These are phyloP conservation scores for Stachybotrys elegans DNA, from an alignment of 2,329 filamentous ascomycete genomes.

Conservation along the genomic window DNA sequence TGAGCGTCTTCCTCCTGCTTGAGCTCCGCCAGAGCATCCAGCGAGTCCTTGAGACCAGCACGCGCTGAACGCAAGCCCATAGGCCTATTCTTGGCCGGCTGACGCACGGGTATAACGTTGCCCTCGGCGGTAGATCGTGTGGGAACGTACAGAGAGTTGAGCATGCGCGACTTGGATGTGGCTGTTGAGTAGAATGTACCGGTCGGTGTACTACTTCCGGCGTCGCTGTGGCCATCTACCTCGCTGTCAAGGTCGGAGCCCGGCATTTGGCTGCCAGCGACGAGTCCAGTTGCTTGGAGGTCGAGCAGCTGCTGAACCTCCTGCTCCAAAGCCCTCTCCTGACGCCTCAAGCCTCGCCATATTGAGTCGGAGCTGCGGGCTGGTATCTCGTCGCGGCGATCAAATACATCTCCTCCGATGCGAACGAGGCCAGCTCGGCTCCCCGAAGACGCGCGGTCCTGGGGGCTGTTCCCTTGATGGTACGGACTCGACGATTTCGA, in stretches of 20 bases:
- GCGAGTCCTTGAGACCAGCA: constrained; percentile 57
- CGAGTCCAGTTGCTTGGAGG: constrained; percentile 40
- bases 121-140: constrained; percentile 33
- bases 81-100: constrained; percentile 44
- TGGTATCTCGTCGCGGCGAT: constrained; percentile 22
- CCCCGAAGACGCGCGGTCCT: constrained; percentile 13
- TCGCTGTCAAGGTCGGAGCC: constrained; percentile 11
- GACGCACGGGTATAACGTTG: constrained; percentile 55
- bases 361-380: constrained; percentile 33
- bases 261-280: constrained; percentile 28
- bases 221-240: constrained; percentile 29
- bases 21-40: constrained; percentile 58
- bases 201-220: constrained; percentile 36
- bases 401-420: constrained; percentile 38
- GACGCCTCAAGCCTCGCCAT: constrained; percentile 42
- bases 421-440: too few relatives aligned
- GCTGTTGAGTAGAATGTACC: constrained; percentile 33
- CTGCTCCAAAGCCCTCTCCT: constrained; percentile 38
- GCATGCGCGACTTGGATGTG: constrained; percentile 34
- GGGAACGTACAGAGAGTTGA: constrained; percentile 36
- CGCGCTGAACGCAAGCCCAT: constrained; percentile 58
- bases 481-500: constrained; percentile 7
- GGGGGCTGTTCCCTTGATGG: constrained; percentile 13
- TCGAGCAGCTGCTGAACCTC: constrained; percentile 46
- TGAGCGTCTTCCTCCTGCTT: constrained; percentile 64